These are phyloP conservation scores for Phoenix dactylifera DNA, from an alignment of 176 grass and related monocot genomes.

Conservation along the genomic window DNA sequence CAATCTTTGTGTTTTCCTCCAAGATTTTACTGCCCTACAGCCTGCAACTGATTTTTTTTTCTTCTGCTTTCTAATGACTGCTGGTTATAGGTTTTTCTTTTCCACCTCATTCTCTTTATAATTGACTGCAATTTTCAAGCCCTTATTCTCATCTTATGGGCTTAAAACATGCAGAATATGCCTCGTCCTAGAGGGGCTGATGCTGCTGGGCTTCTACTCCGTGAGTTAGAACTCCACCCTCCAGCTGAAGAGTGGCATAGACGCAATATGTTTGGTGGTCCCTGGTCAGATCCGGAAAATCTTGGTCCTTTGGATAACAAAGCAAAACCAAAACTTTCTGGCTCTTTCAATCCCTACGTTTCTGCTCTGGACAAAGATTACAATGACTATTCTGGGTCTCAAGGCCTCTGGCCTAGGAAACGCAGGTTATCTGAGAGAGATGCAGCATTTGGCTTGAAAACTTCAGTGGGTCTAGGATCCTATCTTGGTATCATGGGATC, in stretches of 20 bases:
- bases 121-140: background rate
- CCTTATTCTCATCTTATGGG: too few species aligned
- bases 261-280: slow-evolving; percentile 98
- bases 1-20: too few species aligned
- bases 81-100: background rate
- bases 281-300: slow-evolving; percentile 92
- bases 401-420: slow-evolving; percentile 90
- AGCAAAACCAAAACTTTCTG: slow-evolving; percentile 52
- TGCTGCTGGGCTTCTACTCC: slow-evolving; percentile 91
- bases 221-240: slow-evolving; percentile 93
- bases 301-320: slow-evolving; percentile 76
- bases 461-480: slow-evolving; percentile 82
- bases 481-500: slow-evolving; percentile 99
- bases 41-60: too few species aligned
- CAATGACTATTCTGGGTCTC: slow-evolving; percentile 35
- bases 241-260: slow-evolving; percentile 98
- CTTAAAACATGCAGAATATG: slow-evolving; percentile 61
- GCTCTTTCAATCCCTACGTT: slow-evolving; percentile 30
- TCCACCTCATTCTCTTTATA: background rate
- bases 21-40: too few species aligned
- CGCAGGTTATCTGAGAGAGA: slow-evolving; percentile 89
- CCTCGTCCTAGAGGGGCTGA: slow-evolving; percentile 95
- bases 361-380: slow-evolving; percentile 47
- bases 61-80: too few species aligned
- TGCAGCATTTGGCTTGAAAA: slow-evolving; percentile 97